Evolutionary conservation across 148 eudicot species (phyloP), one percentile per base, ranked within the genome.

Genomic region (Arbutus unedo): DNA sequence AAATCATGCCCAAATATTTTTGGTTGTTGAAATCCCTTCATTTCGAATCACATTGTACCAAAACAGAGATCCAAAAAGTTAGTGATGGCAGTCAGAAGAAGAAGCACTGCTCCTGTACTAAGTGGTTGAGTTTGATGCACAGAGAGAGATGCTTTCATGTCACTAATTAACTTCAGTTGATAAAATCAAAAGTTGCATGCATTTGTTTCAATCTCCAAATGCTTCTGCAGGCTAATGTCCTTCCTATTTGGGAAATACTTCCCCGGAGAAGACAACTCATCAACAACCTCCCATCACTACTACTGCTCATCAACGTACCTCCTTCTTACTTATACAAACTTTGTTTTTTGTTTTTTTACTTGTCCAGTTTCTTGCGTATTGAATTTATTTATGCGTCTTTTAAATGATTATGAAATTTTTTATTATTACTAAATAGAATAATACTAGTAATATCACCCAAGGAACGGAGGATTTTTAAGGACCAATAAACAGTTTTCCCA

Each of bases 181-280:
- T 66, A 11, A 66, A 66, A 31, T 66, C 71, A 66, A 66, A 66
- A 31, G 43, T 66, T 66, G 16, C 71, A 66, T 66, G 71, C 0
- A 1, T 3, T 3, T 66, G 71, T 66, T 31, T 31, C 31, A 16
- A 66, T 25, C 25, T 66, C 71, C 43, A 13, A 66, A 23, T 25
- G 41, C 16, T 11, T 66, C 18, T 31, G 43, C 44, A 66, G 71
- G 11, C 38, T 11, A 41, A 25, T 66, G 71, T 66, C 31, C 44
- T 25, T 3, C 13, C 15, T 4, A 66, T 25, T 31, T 1, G 43
- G 71, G 71, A 66, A 66, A 66, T 11, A 31, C 43, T 9, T 25
- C 71, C 7, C 43, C 43, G 31, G 71, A 66, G 71, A 66, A 25
- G 71, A 66, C 71, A 64, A 64, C 43, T 64, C 70, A 64, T 64